phyloP scores from a whole-genome alignment of 495 filamentous ascomycete species.

The Cenococcum geophilum region DNA sequence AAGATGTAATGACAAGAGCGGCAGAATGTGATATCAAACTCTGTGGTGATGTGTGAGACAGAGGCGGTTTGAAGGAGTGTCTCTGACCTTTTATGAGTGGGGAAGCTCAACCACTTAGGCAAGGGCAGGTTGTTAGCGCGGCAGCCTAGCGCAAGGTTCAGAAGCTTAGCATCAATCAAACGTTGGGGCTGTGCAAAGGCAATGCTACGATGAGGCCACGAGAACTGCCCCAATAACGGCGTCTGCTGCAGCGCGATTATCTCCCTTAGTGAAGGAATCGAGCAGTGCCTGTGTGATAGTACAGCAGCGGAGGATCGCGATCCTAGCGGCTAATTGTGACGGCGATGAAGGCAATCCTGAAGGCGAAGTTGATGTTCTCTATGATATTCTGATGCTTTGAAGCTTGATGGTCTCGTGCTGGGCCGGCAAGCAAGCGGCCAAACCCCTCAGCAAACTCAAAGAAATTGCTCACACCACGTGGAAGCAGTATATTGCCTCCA shows the following conservation, averaged over 20 bases:
- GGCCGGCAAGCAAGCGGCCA: background rate
- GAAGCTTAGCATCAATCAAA: background rate
- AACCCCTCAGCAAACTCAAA: background rate
- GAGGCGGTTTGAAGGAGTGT: background rate
- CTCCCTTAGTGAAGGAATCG: background rate
- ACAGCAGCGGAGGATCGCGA: background rate
- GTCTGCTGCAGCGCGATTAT: background rate
- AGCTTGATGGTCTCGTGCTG: background rate
- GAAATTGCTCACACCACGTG: constrained; percentile 1
- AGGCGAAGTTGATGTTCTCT: background rate
- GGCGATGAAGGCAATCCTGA: background rate
- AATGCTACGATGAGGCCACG: background rate
- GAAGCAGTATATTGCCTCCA: background rate
- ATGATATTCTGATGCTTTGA: background rate
- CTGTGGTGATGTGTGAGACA: background rate
- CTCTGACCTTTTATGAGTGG: constrained; percentile 1
- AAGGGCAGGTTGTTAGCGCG: background rate
- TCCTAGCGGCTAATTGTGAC: background rate
- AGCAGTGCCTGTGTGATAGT: background rate
- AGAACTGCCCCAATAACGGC: background rate
- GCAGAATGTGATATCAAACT: background rate
- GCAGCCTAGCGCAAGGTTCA: background rate
- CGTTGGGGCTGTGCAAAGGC: background rate
- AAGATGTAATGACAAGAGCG: background rate
- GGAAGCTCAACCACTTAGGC: background rate